These are phyloP conservation scores for Styphnolobium japonicum DNA, from an alignment of 306 rosid species.

Conservation along the genomic window DNA sequence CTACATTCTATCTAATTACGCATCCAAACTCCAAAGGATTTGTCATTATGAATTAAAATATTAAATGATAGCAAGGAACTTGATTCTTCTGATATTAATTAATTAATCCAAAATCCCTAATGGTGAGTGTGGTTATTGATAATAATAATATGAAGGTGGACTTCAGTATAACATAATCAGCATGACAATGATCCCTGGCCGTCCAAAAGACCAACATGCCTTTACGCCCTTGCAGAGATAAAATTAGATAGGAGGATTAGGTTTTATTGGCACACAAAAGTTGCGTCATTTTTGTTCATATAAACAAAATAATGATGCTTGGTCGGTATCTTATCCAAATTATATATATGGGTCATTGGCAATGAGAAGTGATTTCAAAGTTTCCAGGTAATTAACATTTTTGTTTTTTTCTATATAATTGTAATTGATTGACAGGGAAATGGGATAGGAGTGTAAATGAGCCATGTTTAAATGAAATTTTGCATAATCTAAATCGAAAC, in stretches of 20 bases:
- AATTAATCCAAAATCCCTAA: background rate
- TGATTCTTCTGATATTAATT: background rate
- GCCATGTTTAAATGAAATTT: no score
- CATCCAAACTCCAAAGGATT: slow-evolving; percentile 5
- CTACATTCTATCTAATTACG: slow-evolving; percentile 43
- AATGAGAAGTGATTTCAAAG: background rate
- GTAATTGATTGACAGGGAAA: background rate
- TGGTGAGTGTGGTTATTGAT: slow-evolving; percentile 7
- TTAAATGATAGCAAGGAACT: background rate
- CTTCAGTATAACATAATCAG: slow-evolving; percentile 18
- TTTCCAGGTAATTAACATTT: background rate
- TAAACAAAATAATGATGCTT: slow-evolving; percentile 39
- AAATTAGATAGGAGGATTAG: slow-evolving; percentile 37
- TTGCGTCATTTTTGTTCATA: slow-evolving; percentile 34
- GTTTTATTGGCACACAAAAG: slow-evolving; percentile 25
- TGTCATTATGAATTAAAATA: slow-evolving; percentile 10
- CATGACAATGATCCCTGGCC: slow-evolving; percentile 40
- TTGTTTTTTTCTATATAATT: background rate
- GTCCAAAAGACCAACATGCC: slow-evolving; percentile 43
- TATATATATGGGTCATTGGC: slow-evolving; percentile 20
- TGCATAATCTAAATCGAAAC: no score
- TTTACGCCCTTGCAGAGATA: slow-evolving; percentile 15
- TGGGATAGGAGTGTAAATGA: background rate
- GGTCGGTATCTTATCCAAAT: slow-evolving; percentile 52
- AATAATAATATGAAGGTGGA: slow-evolving; percentile 21